These are phyloP conservation scores for Metroxylon sagu DNA, from an alignment of 176 grass and related monocot genomes.

Conservation along the genomic window DNA sequence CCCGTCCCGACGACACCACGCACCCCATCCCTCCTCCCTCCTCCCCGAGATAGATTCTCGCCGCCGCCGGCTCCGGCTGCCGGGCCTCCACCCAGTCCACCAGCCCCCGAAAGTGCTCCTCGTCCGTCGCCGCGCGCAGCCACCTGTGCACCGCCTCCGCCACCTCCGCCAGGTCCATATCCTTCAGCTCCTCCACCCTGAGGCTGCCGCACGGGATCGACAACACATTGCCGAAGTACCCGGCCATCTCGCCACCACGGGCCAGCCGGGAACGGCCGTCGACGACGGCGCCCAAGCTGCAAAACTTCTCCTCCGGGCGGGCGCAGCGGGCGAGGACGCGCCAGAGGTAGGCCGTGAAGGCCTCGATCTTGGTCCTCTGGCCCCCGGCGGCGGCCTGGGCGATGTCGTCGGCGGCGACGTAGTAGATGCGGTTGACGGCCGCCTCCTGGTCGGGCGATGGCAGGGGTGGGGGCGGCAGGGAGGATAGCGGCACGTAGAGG, in stretches of 20 bases:
- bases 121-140: constrained; percentile 27
- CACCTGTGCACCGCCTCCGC: constrained; percentile 46
- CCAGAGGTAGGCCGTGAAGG: constrained; percentile 72
- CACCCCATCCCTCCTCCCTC: too few species aligned
- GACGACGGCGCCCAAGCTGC: constrained; percentile 61
- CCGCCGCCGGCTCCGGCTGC: too few species aligned
- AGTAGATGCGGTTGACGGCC: constrained; percentile 54
- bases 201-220: constrained; percentile 41
- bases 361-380: constrained; percentile 38
- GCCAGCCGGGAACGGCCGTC: constrained; percentile 37
- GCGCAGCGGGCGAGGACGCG: constrained; percentile 26
- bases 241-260: constrained; percentile 19
- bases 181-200: too few species aligned
- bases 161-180: constrained; percentile 39
- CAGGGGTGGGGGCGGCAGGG: constrained; percentile 14
- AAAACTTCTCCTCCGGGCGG: constrained; percentile 11
- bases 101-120: constrained; percentile 37
- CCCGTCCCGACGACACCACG: too few species aligned
- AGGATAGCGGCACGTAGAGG: constrained; percentile 34
- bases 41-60: too few species aligned
- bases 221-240: constrained; percentile 65
- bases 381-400: constrained; percentile 16
- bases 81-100: constrained; percentile 46
- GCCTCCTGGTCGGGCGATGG: too few species aligned
- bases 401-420: constrained; percentile 32